Evolutionary conservation across 257 asterid species (phyloP).

Genomic region (Solanum etuberosum): DNA sequence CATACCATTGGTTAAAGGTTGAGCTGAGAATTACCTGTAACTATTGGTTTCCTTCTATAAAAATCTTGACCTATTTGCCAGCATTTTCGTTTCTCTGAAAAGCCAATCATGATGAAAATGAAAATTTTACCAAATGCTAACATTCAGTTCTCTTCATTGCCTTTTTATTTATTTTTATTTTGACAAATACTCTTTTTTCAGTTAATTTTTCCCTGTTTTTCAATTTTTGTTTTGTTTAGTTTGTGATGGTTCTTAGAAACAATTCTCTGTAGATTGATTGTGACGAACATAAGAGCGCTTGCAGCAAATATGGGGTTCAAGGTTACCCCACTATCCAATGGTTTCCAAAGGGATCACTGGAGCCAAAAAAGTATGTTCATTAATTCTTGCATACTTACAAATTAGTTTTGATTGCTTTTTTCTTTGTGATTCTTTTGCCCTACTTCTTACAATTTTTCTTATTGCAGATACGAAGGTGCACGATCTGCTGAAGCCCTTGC

Average conservation of each 20-base stretch:
- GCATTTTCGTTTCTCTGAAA: neutral
- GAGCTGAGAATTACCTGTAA: neutral
- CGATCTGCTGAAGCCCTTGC: conserved; percentile 71
- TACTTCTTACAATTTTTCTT: neutral
- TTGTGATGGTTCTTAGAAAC: neutral
- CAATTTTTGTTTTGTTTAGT: neutral
- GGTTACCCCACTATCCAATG: conserved; percentile 95
- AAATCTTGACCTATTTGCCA: neutral
- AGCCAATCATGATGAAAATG: neutral
- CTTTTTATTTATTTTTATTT: neutral
- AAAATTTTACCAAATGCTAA: neutral
- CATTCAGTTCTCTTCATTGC: neutral
- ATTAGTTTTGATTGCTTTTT: neutral
- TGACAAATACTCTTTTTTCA: neutral
- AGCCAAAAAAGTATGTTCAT: conserved; percentile 69
- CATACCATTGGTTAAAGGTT: neutral
- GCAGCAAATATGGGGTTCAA: conserved; percentile 76
- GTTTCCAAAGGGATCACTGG: conserved; percentile 92
- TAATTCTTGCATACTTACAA: neutral
- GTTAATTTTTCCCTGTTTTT: neutral
- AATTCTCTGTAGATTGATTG: conserved; percentile 65
- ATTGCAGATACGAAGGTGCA: conserved; percentile 69
- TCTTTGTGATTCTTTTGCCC: neutral
- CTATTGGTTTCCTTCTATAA: neutral
- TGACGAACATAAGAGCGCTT: conserved; percentile 78